Percentiles rank a stretch among this genome's conserved stretches.
phyloP scores from a whole-genome alignment of 2,329 filamentous ascomycete genomes.

The Epichloe gansuensis region DNA sequence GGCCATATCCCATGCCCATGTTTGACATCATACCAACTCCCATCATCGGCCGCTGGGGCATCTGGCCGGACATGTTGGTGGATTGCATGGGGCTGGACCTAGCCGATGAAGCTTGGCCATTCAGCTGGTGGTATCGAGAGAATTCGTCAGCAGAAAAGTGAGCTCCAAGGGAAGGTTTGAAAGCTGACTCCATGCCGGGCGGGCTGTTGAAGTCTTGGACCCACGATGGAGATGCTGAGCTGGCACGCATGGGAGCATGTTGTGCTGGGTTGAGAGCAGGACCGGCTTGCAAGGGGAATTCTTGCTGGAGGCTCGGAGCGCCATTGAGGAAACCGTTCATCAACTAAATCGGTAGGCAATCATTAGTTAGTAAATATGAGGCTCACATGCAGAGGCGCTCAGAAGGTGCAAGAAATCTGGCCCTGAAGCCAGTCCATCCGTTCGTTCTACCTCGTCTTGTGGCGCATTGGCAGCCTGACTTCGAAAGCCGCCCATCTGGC shows the following conservation, averaged over 20 bases:
- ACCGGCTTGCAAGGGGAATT: conserved; percentile 38
- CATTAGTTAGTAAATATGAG: neutral
- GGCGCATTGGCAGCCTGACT: conserved; percentile 54
- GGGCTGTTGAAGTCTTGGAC: conserved; percentile 43
- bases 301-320: conserved; percentile 44
- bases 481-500: conserved; percentile 63
- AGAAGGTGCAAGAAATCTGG: neutral
- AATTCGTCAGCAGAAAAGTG: conserved; percentile 78
- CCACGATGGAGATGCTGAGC: conserved; percentile 41
- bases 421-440: neutral
- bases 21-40: conserved; percentile 32
- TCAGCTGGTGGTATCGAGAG: conserved; percentile 68
- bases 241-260: conserved; percentile 38
- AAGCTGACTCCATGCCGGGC: conserved; percentile 58
- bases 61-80: conserved; percentile 28
- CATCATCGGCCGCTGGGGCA: conserved; percentile 48
- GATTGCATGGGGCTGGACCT: conserved; percentile 48
- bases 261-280: conserved; percentile 37
- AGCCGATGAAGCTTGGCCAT: conserved; percentile 38
- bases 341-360: conserved; percentile 44
- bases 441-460: conserved; percentile 54
- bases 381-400: neutral
- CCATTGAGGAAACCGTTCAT: conserved; percentile 89
- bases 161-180: conserved; percentile 42
- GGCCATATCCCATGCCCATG: conserved; percentile 38